phyloP scores from a whole-genome alignment of 495 filamentous ascomycete species.

The Sordaria brevicollis region DNA sequence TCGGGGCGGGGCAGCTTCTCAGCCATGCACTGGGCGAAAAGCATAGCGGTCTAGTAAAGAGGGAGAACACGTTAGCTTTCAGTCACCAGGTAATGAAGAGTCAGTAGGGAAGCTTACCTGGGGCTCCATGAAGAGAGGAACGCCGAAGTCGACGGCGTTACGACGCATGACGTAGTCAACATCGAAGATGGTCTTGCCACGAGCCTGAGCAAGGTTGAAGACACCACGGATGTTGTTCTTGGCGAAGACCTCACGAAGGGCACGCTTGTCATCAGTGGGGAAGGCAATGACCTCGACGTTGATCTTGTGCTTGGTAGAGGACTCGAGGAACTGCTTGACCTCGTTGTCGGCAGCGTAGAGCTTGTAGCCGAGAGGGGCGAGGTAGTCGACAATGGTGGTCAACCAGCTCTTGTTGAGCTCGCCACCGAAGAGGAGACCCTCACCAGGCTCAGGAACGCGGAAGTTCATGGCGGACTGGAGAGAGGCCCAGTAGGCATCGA shows the following conservation, averaged over 20 bases:
- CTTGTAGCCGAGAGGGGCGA: slow-evolving; percentile 85
- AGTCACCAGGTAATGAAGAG: background rate
- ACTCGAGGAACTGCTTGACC: slow-evolving; percentile 77
- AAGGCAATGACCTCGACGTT: slow-evolving; percentile 90
- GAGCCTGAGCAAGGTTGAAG: slow-evolving; percentile 83
- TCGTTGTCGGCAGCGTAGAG: slow-evolving; percentile 73
- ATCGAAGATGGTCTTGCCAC: slow-evolving; percentile 76
- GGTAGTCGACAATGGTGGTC: slow-evolving; percentile 66
- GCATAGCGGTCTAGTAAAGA: slow-evolving; percentile 66
- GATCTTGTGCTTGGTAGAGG: slow-evolving; percentile 50
- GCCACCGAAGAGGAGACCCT: slow-evolving; percentile 90
- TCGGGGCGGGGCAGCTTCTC: slow-evolving; percentile 79
- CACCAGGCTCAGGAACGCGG: slow-evolving; percentile 82
- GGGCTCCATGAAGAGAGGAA: slow-evolving; percentile 97
- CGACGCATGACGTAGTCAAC: slow-evolving; percentile 98
- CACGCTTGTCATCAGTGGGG: slow-evolving; percentile 91
- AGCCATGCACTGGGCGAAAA: slow-evolving; percentile 93
- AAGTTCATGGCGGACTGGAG: slow-evolving; percentile 99
- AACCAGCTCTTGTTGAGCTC: slow-evolving; percentile 57
- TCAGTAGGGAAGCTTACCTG: slow-evolving; percentile 54
- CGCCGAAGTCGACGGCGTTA: slow-evolving; percentile 96
- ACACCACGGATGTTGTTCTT: slow-evolving; percentile 93
- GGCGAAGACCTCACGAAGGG: slow-evolving; percentile 88
- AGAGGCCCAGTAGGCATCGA: slow-evolving; percentile 96
- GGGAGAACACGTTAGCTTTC: slow-evolving; percentile 14